phyloP scores from a whole-genome alignment of 2,329 filamentous ascomycete species.

The Claviceps quebecensis region DNA sequence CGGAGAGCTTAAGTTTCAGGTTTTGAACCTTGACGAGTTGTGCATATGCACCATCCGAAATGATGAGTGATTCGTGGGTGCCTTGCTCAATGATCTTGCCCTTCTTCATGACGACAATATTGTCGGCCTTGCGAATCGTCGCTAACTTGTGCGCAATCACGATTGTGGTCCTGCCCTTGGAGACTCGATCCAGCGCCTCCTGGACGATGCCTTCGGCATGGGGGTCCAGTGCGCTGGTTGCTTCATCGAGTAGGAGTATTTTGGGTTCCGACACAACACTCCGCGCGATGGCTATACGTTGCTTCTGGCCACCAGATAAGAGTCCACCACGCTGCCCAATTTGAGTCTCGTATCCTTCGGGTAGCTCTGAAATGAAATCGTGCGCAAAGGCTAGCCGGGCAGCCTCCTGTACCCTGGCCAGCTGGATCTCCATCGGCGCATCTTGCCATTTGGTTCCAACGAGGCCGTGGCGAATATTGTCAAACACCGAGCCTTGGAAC shows the following conservation, averaged over 20 bases:
- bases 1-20: neutral
- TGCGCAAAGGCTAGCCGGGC: constrained; percentile 35
- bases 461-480: constrained; percentile 40
- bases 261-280: constrained; percentile 66
- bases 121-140: constrained; percentile 64
- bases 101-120: constrained; percentile 46
- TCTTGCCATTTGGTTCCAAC: constrained; percentile 25
- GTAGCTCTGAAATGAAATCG: constrained; percentile 34
- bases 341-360: constrained; percentile 34
- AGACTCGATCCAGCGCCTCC: constrained; percentile 57
- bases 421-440: constrained; percentile 25
- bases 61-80: constrained; percentile 39
- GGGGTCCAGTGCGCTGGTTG: constrained; percentile 80
- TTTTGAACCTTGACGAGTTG: constrained; percentile 1
- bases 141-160: constrained; percentile 83
- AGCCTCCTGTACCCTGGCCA: constrained; percentile 29
- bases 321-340: constrained; percentile 51
- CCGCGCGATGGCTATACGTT: constrained; percentile 9
- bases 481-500: constrained; percentile 34
- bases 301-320: constrained; percentile 26
- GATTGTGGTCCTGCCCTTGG: constrained; percentile 83
- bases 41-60: constrained; percentile 10
- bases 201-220: constrained; percentile 90
- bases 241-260: constrained; percentile 85
- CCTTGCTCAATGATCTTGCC: constrained; percentile 43